phyloP scores from a whole-genome alignment of 2,329 filamentous ascomycete genomes.

The Stagonosporopsis tanaceti region DNA sequence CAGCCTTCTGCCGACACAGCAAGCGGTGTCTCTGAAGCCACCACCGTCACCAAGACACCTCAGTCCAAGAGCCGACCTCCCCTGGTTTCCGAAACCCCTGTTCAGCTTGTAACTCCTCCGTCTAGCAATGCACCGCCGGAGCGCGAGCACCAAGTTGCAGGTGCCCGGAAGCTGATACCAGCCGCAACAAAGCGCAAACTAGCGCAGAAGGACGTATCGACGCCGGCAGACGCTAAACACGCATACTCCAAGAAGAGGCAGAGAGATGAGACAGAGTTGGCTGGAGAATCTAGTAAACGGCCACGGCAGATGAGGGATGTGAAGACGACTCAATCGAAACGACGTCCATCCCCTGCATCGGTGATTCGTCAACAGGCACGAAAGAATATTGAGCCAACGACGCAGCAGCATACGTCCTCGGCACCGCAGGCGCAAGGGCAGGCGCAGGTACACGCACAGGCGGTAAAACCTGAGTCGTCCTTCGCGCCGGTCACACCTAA shows the following conservation, averaged over 20 bases:
- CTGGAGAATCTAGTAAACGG: background rate
- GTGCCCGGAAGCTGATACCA: background rate
- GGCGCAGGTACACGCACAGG: background rate
- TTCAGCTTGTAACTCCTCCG: background rate
- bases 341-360: background rate
- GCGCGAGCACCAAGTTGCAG: background rate
- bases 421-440: background rate
- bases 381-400: background rate
- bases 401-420: background rate
- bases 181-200: background rate
- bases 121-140: background rate
- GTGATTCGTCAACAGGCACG: too few species aligned
- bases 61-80: background rate
- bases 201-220: background rate
- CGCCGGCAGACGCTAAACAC: fast-evolving
- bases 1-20: background rate
- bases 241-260: background rate
- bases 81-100: background rate
- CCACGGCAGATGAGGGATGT: background rate
- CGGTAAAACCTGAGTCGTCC: background rate
- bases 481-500: constrained; percentile 10
- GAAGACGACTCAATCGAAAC: background rate
- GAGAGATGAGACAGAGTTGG: background rate
- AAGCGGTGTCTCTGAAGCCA: background rate
- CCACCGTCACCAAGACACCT: background rate